Percentiles rank a stretch among this genome's conserved stretches.
phyloP scores from a whole-genome alignment of 192 early-diverging fungal genomes.

The Rhizoclosmatium sp. region DNA sequence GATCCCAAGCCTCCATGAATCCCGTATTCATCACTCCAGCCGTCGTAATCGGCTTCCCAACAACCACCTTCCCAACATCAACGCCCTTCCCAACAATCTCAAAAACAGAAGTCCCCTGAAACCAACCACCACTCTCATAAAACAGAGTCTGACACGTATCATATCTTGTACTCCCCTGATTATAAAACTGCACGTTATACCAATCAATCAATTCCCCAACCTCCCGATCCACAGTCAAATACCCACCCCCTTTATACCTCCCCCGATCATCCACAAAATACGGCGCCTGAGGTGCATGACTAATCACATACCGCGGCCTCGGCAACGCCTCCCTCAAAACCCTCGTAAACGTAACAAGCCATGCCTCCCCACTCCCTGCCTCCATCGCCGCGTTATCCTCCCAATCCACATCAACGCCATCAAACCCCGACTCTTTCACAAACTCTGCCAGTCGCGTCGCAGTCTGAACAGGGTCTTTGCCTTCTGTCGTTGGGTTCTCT shows the following conservation, averaged over 20 bases:
- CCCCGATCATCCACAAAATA: not conserved
- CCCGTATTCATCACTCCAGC: conserved; percentile 42
- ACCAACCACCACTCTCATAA: conserved; percentile 34
- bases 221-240: conserved; percentile 31
- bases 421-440: conserved; percentile 45
- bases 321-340: conserved; percentile 40
- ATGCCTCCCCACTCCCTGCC: conserved; percentile 45
- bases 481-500: conserved; percentile 38
- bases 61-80: conserved; percentile 33
- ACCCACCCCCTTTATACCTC: conserved; percentile 27
- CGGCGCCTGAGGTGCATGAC: conserved; percentile 46
- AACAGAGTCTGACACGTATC: conserved; percentile 44
- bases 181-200: conserved; percentile 51
- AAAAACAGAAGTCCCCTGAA: conserved; percentile 44
- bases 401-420: conserved; percentile 53
- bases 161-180: conserved; percentile 37
- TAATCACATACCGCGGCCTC: conserved; percentile 37
- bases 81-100: conserved; percentile 41
- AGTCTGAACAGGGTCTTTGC: conserved; percentile 30
- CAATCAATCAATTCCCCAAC: conserved; percentile 47
- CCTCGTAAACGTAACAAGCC: conserved; percentile 42
- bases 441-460: conserved; percentile 42
- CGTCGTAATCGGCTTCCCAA: conserved; percentile 46
- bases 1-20: conserved; percentile 35
- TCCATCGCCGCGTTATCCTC: conserved; percentile 47